Base-by-base conservation (phyloP, 257 asterid species). In the Capsicum rhomboideum region DNA sequence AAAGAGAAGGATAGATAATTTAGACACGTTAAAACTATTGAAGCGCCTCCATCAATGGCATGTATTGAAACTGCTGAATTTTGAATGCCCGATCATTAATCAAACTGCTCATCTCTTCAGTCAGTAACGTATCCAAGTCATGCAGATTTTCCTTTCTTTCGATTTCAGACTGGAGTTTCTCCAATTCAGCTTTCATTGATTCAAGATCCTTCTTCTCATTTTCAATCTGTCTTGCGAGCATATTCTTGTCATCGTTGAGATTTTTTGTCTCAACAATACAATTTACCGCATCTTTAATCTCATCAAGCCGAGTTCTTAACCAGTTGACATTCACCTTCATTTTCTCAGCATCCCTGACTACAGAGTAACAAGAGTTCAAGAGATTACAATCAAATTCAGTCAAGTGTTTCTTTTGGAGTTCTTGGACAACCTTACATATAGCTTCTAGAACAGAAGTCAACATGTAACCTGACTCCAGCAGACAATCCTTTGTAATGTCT, bases 351-450 rank as follows among this genome's bases (percentile, higher is more conserved):
- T 88, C 90, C 68, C 42, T 67, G 53, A 88, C 29, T 8, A 20
- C 28, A 28, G 8, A n/a, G 34, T 4, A 23, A 21, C 77, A 83
- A 37, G 88, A 40, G 80, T 72, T 78, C 40, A 87, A 85, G 28
- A 28, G 50, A 53, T 49, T 26, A 8, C 40, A 0, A 49, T 88
- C 86, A 23, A 85, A 21, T 8, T 88, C 89, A 37, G 61, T 21
- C 28, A 88, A 78, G 34, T 63, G 83, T 68, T 88, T 77, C 85
- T 56, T 81, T 6, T 84, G 81, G 23, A 88, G 80, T 46, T 85
- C 88, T 75, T 85, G 85, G 42, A 88, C 87, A 86, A 85, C 88
- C 71, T 75, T 78, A 59, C 90, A 85, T 18, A 88, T 74, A 49
- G 86, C 90, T 44, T 79, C 52, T 46, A 46, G 13, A 46, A 46